Evolutionary conservation across 2,329 filamentous ascomycete genomes (phyloP), one percentile per base, ranked within the genome.

Genomic region (Fusarium newnesense): DNA sequence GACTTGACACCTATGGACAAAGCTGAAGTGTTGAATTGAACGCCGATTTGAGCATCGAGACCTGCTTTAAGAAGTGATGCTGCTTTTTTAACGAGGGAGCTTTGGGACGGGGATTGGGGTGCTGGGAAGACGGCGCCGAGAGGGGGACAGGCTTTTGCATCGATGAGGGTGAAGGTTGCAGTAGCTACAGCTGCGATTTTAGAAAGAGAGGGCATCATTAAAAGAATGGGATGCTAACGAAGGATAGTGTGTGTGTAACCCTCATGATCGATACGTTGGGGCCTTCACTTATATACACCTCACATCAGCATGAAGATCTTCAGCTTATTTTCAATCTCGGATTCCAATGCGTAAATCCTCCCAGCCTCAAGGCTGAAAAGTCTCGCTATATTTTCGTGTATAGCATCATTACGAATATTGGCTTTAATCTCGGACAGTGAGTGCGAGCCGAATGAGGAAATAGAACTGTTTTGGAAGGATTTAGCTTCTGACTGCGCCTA

Each of bases 1-100:
- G 84, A 85, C 72, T 84, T 82, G 56, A 85, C 80, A 2, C 77
- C 81, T 4, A 86, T 72, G 0, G 84, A 82, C 13, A 85, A 64
- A 4, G 78, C 84, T 0, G 83, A 83, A 1, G 74, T 60, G 28
- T 80, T 78, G 49, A 84, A 79, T 0, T 43, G 28, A 0, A 76
- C 53, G 0, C 78, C 78, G 4, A 80, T 46, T n/a, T 76, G 28
- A 4, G 52, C 65, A 10, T 81, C 73, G 4, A 85, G 74, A 4
- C 58, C 61, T 5, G 46, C 63, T 9, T 75, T 75, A 10, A 83
- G 61, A 9, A 52, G 59, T 10, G 60, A 34, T 32, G 78, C 57
- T 2, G 81, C 81, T 1, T 60, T 68, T 52, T 79, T 73, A 2
- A 84, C 80, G 1, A 75, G 64, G 12, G 69, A 56, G 56, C 80